Evolutionary conservation across 139 green algal genomes (phyloP).

Genomic region (Tetratostichococcus sp.): DNA sequence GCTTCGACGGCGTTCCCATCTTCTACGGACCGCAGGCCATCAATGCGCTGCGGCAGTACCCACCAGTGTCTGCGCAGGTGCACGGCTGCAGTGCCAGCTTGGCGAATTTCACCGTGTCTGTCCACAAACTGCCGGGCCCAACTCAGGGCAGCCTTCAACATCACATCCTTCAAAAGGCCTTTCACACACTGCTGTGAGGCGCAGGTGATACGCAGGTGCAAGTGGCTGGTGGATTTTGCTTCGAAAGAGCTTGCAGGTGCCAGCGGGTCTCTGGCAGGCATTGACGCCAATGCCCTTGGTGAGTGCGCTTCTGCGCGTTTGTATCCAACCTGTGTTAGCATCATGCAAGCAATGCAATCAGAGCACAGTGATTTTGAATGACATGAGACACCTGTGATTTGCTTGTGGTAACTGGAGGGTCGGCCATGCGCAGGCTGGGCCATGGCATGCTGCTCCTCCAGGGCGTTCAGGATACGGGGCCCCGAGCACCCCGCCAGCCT

Average conservation of each 20-base stretch:
- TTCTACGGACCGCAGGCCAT: constrained; percentile 62
- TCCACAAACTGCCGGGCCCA: no score
- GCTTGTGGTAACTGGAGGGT: no score
- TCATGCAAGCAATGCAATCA: no score
- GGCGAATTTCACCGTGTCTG: no score
- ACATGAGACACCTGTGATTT: no score
- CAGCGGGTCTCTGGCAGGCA: constrained; percentile 30
- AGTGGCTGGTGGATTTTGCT: constrained; percentile 60
- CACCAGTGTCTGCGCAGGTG: constrained; percentile 64
- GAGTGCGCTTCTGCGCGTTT: no score
- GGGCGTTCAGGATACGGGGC: constrained; percentile 68
- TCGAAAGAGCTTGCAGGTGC: constrained; percentile 32
- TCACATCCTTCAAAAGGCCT: no score
- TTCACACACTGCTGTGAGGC: neutral
- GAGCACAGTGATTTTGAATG: no score
- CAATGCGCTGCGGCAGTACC: constrained; percentile 65
- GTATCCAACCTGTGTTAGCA: no score
- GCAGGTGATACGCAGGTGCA: constrained; percentile 64
- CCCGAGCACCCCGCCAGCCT: constrained; percentile 53
- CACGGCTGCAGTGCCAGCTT: no score
- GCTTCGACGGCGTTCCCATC: constrained; percentile 67
- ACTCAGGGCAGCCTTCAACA: no score
- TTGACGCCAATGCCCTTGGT: constrained; percentile 72
- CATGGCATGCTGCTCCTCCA: constrained; percentile 59
- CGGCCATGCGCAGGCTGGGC: no score